Percentiles rank a stretch among this genome's conserved stretches.
Conservation (phyloP, 2,329 filamentous ascomycete genomes). For the Aureobasidium pullulans region DNA sequence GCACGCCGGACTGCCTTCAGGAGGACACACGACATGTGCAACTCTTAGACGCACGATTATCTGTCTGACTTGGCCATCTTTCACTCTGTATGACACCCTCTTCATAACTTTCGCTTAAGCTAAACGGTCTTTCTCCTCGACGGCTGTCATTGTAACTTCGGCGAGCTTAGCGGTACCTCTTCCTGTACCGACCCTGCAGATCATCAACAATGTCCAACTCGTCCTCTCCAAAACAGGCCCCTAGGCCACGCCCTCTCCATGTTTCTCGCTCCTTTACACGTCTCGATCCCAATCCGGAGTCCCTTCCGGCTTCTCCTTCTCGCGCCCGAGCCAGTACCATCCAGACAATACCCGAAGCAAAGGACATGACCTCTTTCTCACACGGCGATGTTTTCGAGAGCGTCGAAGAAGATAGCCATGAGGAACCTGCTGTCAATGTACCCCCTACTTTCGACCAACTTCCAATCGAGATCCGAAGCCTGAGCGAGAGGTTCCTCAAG, state of each 20-base stretch:
- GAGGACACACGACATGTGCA: background rate
- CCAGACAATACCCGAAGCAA: constrained; percentile 39
- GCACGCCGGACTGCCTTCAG: background rate
- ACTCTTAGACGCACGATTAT: background rate
- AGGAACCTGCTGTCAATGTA: constrained; percentile 26
- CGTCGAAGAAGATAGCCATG: constrained; percentile 23
- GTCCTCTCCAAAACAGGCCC: background rate
- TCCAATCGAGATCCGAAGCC: constrained; percentile 84
- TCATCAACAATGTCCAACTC: constrained; percentile 10
- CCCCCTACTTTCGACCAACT: constrained; percentile 77
- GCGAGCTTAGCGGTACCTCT: background rate
- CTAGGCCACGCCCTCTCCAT: constrained; percentile 8
- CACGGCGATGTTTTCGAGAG: constrained; percentile 31
- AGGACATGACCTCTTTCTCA: constrained; percentile 24
- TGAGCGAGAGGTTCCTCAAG: constrained; percentile 89
- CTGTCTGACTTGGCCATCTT: background rate
- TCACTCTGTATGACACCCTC: background rate
- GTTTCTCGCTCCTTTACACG: constrained; percentile 39
- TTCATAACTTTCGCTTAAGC: background rate
- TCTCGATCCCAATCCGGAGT: constrained; percentile 33
- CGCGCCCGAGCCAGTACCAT: constrained; percentile 41
- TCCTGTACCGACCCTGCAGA: background rate
- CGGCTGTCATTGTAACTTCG: background rate
- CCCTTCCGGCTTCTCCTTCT: constrained; percentile 21
- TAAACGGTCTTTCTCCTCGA: background rate